Base-by-base conservation (phyloP, 495 filamentous ascomycete genomes). In the Durotheca rogersii region DNA sequence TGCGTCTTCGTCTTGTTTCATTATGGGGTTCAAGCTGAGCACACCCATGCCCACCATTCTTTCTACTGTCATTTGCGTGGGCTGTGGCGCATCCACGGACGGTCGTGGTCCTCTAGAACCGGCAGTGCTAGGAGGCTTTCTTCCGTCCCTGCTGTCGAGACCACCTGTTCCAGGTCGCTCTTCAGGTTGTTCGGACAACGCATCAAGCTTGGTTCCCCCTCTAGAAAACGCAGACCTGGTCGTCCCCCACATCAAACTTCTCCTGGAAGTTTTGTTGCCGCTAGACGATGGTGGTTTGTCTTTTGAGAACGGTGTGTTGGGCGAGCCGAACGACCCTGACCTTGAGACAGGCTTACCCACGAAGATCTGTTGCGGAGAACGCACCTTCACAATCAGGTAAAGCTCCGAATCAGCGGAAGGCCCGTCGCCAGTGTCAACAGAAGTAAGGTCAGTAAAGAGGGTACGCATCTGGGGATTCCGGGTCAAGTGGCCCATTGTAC, bases 331-430 rank as follows among this genome's bases (percentile, higher is more conserved):
- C 10, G 67, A 61, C 10, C 74, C 74, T 5, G 72, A 72, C 37
- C 71, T 62, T 19, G 77, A 77, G 19, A 64, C 59, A 4, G 76
- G 78, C 35, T 75, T 76, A 14, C 64, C 60, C 6, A 66, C 38
- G 59, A 77, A 15, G 2, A 82, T 66, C 31, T 78, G 72, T 50
- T 87, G 79, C 9, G 79, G 71, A 5, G 83, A 80, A 20, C 88
- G 81, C 19, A 96, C 80, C 51, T 87, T 87, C 41, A 90, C 86
- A n/a, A 96, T 82, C 1, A 97, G 74, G 61, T 85, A 97, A 19
- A 96, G 64, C 37, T 90, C 81, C 7, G 75, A 75, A 2, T 82
- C 81, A 36, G 74, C 76, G 17, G 82, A 75, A 2, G 83, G 77
- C 2, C 78, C 81, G 47, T 95, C 89, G 16, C 89, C 90, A 54